Evolutionary conservation across 2,329 filamentous ascomycete species (phyloP), one percentile per base, ranked within the genome.

Genomic region (Hypoxylon sp.): DNA sequence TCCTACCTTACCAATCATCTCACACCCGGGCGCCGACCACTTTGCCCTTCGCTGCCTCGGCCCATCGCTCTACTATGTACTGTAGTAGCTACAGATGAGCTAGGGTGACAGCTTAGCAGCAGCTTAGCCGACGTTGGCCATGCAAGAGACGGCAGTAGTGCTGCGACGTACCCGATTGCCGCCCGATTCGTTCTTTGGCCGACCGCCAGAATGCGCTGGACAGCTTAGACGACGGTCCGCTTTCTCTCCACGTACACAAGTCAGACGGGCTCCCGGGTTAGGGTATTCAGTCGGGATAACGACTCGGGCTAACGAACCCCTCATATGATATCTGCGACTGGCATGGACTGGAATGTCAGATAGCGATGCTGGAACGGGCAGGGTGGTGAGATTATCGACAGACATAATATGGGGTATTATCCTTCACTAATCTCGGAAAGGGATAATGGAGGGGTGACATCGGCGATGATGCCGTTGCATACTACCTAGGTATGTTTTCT

Each of bases 81-180:
- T n/a, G n/a, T n/a, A n/a, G n/a, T n/a, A n/a, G n/a, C 23, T 11
- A 29, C 24, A 24, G 33, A 46, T 20, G 37, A 42, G 31, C 31
- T n/a, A 20, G 18, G 15, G 40, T 47, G 38, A 18, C 11, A 26
- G 35, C 29, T 43, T n/a, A 20, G 27, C 24, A 13, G 56, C 47
- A 47, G 56, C 56, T 48, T 60, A 53, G 52, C 56, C 56, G 56
- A 40, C 41, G 50, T 50, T 53, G n/a, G 46, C 45, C 50, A 58
- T 63, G 60, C 60, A 60, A 50, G 57, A 60, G 56, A 47, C 49
- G 54, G 58, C 41, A 48, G 54, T 50, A 57, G 35, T 29, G 57
- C 21, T 58, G 53, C 31, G 47, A 60, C 53, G 49, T 57, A 55
- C 31, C 60, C 47, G 55, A 60, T 48, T 58, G 53, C 53, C 57